Base-by-base conservation (phyloP, 768 basidiomycete species). In the Hypsizygus marmoreus region DNA sequence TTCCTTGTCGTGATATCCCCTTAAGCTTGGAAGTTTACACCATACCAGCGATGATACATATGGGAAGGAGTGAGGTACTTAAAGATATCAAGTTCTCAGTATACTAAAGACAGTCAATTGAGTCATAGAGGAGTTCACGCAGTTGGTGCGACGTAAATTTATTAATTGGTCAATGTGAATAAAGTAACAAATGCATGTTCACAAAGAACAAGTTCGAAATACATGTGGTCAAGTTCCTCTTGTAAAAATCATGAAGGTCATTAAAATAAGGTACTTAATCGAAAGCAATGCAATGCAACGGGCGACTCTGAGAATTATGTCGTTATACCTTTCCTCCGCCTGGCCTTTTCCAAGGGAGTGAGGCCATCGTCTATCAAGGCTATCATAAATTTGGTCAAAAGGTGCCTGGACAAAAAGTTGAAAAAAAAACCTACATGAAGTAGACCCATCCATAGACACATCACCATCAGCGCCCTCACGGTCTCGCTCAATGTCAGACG, bases 281-380 rank as follows among this genome's bases (percentile, higher is more conserved):
- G n/a, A n/a, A n/a, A n/a, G 34, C 22, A 16, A 2, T 20, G 3
- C 9, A 16, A 35, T 9, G 22, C 22, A 4, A 29, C 19, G 3
- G 9, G 5, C 8, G 20, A 17, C 38, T 23, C 10, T 13, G 23
- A 14, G 6, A 40, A 51, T 30, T 33, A 36, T 19, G 29, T 26
- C 13, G 4, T 16, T 8, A 37, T 28, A 37, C 31, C 76, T 54
- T 72, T 76, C 40, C 82, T 74, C 46, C 77, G 67, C 23, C 82
- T 71, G 25, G 85, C 88, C 53, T 78, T 75, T 63, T 90, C 88
- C 26, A 90, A 66, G 1, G 88, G 88, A 4, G 86, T 74, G 20
- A 90, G 55, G 45, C 77, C 74, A 24, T 84, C 81, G 26, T 79
- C 79, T 26, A 70, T 65, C 35, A 75, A 59, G 3, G 77, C 79